Evolutionary conservation across 306 rosid species (phyloP).

Genomic region (Hippophae rhamnoides): DNA sequence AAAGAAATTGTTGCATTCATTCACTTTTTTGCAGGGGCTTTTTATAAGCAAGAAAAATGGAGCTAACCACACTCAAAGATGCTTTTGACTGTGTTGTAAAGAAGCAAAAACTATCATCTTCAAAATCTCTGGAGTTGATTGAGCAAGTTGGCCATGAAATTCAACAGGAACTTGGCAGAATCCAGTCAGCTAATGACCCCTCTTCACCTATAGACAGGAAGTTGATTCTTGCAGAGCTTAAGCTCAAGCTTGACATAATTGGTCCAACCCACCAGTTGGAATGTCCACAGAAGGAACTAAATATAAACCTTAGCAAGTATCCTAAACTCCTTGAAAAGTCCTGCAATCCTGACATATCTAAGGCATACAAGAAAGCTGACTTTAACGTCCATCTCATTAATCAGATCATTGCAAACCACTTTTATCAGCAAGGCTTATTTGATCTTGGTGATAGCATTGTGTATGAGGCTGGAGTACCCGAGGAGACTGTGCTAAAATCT

Average conservation of each 20-base stretch:
- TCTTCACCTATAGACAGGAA: constrained; percentile 39
- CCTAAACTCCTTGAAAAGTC: constrained; percentile 50
- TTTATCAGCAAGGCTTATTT: constrained; percentile 56
- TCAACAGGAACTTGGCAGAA: constrained; percentile 45
- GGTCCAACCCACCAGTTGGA: constrained; percentile 50
- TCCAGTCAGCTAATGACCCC: constrained; percentile 41
- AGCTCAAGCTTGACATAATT: constrained; percentile 43
- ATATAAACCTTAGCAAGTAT: constrained; percentile 44
- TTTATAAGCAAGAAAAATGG: constrained; percentile 39
- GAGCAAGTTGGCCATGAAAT: constrained; percentile 61
- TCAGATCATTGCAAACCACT: constrained; percentile 63
- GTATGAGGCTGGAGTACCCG: constrained; percentile 59
- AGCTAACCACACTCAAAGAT: constrained; percentile 54
- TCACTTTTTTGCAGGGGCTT: constrained; percentile 36
- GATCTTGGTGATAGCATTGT: constrained; percentile 68
- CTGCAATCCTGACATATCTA: constrained; percentile 67
- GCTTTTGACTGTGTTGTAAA: constrained; percentile 72
- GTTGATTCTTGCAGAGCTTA: constrained; percentile 49
- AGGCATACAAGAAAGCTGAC: constrained; percentile 70
- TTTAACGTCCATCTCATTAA: constrained; percentile 57
- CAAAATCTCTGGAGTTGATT: constrained; percentile 57
- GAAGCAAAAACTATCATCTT: constrained; percentile 68
- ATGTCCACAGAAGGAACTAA: constrained; percentile 61
- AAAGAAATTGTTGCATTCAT: not conserved
- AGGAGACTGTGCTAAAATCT: constrained; percentile 38